Percentiles rank a stretch among this genome's conserved stretches.
Evolutionary conservation across 129 eudicot genomes (phyloP).

Genomic region (Flaveria sonorensis): DNA sequence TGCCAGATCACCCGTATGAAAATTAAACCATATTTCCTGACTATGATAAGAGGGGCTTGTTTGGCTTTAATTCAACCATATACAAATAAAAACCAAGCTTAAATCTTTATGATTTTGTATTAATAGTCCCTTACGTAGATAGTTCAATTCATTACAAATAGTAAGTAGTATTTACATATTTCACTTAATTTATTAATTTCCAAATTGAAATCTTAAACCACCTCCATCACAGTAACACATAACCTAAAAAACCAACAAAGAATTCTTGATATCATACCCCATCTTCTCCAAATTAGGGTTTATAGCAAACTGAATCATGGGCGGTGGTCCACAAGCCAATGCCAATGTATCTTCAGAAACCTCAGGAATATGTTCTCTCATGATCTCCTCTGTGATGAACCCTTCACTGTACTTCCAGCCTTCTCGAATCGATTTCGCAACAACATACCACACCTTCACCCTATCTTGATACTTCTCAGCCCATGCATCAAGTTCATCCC

Average conservation of each 20-base stretch:
- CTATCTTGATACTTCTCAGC: conserved; percentile 53
- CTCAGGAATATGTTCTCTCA: conserved; percentile 73
- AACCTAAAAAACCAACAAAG: conserved; percentile 66
- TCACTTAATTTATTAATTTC: conserved; percentile 10
- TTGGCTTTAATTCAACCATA: background rate
- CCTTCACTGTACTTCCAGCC: conserved; percentile 86
- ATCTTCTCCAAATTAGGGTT: conserved; percentile 89
- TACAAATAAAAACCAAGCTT: background rate
- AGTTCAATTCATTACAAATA: conserved; percentile 20
- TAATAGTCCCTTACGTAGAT: conserved; percentile 3
- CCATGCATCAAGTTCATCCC: conserved; percentile 83
- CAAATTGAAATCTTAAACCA: conserved; percentile 6
- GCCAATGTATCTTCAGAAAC: conserved; percentile 57
- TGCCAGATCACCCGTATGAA: too few relatives aligned
- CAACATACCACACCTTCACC: conserved; percentile 93
- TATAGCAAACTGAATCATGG: conserved; percentile 88
- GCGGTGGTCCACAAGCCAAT: conserved; percentile 92
- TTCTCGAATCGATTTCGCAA: conserved; percentile 45
- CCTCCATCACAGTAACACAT: background rate
- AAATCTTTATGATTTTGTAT: conserved; percentile 6
- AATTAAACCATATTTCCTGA: too few relatives aligned
- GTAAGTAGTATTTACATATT: conserved; percentile 30
- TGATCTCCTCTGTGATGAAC: conserved; percentile 49
- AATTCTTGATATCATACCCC: conserved; percentile 79
- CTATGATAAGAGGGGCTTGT: background rate